These are phyloP conservation scores for Biscogniauxia mediterranea DNA, from an alignment of 2,329 filamentous ascomycete genomes.

Conservation along the genomic window DNA sequence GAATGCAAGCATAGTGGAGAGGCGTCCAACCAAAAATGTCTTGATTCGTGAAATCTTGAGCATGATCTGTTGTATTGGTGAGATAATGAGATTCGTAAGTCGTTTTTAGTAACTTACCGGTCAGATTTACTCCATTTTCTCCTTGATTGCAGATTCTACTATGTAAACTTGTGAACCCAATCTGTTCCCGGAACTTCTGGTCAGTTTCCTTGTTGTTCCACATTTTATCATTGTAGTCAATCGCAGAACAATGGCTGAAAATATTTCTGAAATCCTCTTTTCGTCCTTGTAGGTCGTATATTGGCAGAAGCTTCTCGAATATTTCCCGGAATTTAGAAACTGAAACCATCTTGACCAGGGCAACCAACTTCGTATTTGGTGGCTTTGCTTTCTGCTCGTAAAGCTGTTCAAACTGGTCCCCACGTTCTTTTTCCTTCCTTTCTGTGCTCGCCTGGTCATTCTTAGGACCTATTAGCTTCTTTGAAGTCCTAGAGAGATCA, in stretches of 20 bases:
- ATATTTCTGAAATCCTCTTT: background rate
- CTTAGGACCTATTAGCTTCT: too few relatives aligned
- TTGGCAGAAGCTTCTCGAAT: background rate
- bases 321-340: background rate
- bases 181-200: background rate
- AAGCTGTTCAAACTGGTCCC: too few relatives aligned
- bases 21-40: background rate
- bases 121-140: background rate
- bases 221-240: background rate
- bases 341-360: background rate
- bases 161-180: background rate
- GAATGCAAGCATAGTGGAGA: background rate
- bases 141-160: background rate
- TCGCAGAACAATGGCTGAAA: background rate
- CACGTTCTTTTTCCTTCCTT: background rate
- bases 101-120: background rate
- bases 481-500: background rate
- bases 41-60: background rate
- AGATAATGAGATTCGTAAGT: background rate
- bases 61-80: background rate
- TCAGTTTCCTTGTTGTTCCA: background rate
- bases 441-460: background rate
- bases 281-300: background rate
- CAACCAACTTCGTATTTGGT: background rate
- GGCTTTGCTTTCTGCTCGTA: too few relatives aligned